A percentile compares a stretch with the other conserved stretches of the same genome.
phyloP scores from a whole-genome alignment of 2,329 filamentous ascomycete genomes.

The Talaromyces sp. region DNA sequence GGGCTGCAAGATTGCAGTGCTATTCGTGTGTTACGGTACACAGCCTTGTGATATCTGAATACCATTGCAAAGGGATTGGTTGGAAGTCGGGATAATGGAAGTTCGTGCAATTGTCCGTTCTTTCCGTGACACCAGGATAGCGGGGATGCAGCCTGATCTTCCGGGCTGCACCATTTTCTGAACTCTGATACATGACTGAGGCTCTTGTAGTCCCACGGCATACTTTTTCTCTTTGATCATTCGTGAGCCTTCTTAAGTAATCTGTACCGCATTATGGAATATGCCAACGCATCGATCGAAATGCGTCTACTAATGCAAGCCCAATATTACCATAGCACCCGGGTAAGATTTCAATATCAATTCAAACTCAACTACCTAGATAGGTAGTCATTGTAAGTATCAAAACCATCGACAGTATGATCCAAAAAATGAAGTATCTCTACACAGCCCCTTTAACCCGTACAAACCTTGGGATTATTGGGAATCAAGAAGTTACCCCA shows the following conservation, averaged over 20 bases:
- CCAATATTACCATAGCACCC: not conserved
- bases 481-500: not conserved
- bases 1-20: not conserved
- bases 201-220: not conserved
- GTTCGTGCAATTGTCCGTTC: not conserved
- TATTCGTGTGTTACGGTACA: not conserved
- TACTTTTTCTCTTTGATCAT: not conserved
- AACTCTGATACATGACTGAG: not conserved
- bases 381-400: not conserved
- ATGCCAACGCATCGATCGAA: conserved; percentile 1
- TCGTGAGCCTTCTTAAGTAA: not conserved
- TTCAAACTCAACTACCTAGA: not conserved
- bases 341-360: not conserved
- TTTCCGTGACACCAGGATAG: not conserved
- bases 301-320: not conserved
- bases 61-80: not conserved
- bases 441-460: not conserved
- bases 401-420: too few relatives aligned
- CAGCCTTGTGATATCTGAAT: not conserved
- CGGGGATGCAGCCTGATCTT: not conserved
- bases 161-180: not conserved
- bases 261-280: not conserved
- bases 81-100: not conserved
- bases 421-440: too few relatives aligned
- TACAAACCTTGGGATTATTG: not conserved